Evolutionary conservation across 352 stramenopile species (phyloP), one percentile per base, ranked within the genome.

Genomic region (Aphanomyces invadans): DNA sequence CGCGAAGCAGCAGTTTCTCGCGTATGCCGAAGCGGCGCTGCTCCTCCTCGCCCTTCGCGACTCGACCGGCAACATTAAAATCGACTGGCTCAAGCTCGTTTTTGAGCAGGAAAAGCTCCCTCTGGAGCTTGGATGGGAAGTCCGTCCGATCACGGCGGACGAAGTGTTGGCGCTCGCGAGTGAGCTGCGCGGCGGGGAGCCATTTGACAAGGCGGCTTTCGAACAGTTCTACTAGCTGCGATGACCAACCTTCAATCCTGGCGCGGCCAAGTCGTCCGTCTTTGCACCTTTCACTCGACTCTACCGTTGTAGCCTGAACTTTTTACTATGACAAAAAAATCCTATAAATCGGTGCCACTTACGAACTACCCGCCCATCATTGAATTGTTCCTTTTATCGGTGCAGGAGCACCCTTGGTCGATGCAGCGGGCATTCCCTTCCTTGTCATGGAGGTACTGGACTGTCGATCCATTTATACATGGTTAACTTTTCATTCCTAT

Each of bases 1-100:
- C 19, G 57, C 77, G 25, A 74, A 83, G 62, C 72, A 61, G 11
- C 69, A 75, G 38, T 28, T 74, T 7, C 54, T 54, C 3, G 64
- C 79, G 36, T 89, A 87, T 64, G 70, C 61, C 4, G 82, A 91
- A 52, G 57, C 74, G 9, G 77, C 78, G 10, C 60, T 74, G 17
- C 53, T 89, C 15, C 64, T 89, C 31, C 53, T 89, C 4, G 76
- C 59, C 4, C 75, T 89, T 63, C 76, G 77, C 31, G 71, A 84
- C 15, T 25, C 15, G 19, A 57, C 60, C 10, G 60, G 60, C 49
- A 49, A 48, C 29, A 67, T 67, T 12, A 26, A 42, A 17, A 19
- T 67, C 28, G 60, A 67, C 42, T 67, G 60, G 60, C 29, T 67
- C 45, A 48, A 67, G 45, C 55, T 67, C 36, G 28, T 67, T 2